Base-by-base conservation (phyloP, 257 asterid genomes). In the Solanum lignicaule region DNA sequence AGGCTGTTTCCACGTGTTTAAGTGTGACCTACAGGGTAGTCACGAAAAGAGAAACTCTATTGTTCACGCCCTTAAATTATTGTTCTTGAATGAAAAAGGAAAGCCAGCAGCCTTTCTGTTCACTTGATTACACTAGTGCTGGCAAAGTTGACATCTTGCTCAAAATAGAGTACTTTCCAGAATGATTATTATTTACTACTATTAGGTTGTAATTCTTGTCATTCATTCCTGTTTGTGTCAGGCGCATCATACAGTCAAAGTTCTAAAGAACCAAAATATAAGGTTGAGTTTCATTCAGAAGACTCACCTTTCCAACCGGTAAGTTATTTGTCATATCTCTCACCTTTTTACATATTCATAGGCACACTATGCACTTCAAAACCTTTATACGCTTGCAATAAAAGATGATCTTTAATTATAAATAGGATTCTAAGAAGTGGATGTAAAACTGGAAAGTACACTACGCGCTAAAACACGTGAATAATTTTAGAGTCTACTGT, bases 231-330 rank as follows among this genome's bases (percentile, higher is more conserved):
- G 27, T 74, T 87, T 87, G 83, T 74, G 88, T 84, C 89, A 95
- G 99, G 98, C 87, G 93, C 92, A 86, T 91, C 94, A 78, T 92
- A 94, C 88, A 93, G 95, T 88, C 95, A 95, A 90, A 93, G 94
- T 91, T 93, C 98, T 58, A 93, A 95, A 76, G 99, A 97, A 87
- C 99, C 99, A 3, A 97, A 96, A 89, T 97, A 95, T 92, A 92
- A 89, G 83, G 94, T 97, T 33, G 97, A 97, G 88, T 97, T 95
- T 87, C 98, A 96, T 92, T 81, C 94, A 65, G 97, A 94, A 91
- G 98, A 96, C 62, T 90, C 97, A 18, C 95, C 98, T 86, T 97
- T 91, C 90, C 92, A 87, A 86, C 98, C 96, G 68, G 99, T 97
- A 91, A 93, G 99, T 90, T 84, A 91, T 43, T 73, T 36, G 32